Conservation (phyloP, 2,329 filamentous ascomycete species). For the Huntiella omanensis region DNA sequence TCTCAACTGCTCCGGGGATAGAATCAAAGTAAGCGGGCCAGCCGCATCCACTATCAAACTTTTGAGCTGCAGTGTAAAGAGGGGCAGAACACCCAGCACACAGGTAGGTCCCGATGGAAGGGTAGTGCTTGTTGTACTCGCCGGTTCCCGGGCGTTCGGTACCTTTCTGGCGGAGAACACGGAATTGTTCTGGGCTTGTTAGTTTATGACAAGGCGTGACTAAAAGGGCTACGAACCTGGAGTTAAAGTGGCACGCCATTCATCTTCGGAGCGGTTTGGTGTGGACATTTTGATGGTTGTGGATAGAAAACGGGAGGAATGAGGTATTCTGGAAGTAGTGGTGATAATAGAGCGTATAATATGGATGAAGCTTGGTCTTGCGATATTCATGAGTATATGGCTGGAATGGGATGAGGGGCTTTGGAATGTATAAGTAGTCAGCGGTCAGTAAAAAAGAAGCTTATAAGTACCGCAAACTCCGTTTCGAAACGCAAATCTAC, state of each 20-base stretch:
- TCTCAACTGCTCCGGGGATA: constrained; percentile 71
- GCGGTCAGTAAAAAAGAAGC: no score
- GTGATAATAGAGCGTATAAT: no score
- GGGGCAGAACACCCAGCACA: constrained; percentile 77
- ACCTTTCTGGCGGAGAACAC: constrained; percentile 76
- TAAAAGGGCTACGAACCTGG: constrained; percentile 20
- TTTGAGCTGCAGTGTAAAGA: constrained; percentile 82
- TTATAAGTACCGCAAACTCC: no score
- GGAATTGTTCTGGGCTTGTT: constrained; percentile 65
- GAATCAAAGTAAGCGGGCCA: constrained; percentile 98
- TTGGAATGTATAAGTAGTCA: no score
- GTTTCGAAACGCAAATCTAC: no score
- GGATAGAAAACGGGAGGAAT: background rate
- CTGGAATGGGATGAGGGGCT: no score
- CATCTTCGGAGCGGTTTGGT: constrained; percentile 49
- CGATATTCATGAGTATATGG: no score
- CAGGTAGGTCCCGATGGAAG: constrained; percentile 57
- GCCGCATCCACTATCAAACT: constrained; percentile 90
- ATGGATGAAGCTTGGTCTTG: no score
- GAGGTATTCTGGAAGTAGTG: no score
- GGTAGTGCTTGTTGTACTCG: constrained; percentile 73
- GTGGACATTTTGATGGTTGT: background rate
- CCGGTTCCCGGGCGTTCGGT: constrained; percentile 70
- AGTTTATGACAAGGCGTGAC: background rate
- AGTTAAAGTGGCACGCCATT: constrained; percentile 77